A percentile compares a stretch with the other conserved stretches of the same genome.
These are phyloP conservation scores for Lunularia cruciata DNA, from an alignment of 225 moss, liverwort and hornwort species.

Conservation along the genomic window DNA sequence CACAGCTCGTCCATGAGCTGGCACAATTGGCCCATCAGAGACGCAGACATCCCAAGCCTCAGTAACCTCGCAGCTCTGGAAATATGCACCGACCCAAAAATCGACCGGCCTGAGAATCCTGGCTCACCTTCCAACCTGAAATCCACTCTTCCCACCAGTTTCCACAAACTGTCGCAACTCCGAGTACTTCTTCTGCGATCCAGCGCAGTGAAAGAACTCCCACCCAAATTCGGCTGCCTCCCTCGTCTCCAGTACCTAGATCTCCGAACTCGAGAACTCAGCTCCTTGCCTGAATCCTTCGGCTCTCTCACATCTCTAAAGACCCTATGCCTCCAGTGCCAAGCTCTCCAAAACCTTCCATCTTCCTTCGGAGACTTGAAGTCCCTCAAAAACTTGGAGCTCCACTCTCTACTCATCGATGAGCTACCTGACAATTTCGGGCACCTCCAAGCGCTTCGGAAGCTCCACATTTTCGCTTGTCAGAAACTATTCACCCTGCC, in stretches of 20 bases:
- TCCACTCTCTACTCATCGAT: slow-evolving; percentile 4
- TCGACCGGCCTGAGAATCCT: background rate
- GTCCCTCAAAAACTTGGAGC: slow-evolving; percentile 1
- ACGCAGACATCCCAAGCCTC: slow-evolving; percentile 19
- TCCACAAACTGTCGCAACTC: slow-evolving; percentile 22
- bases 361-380: background rate
- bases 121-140: background rate
- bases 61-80: slow-evolving; percentile 20
- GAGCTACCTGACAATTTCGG: slow-evolving; percentile 23
- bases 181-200: slow-evolving; percentile 20
- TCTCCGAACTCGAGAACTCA: slow-evolving; percentile 14
- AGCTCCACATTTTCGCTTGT: slow-evolving; percentile 19
- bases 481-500: slow-evolving; percentile 19
- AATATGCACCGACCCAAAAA: slow-evolving; percentile 21
- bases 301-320: slow-evolving; percentile 10
- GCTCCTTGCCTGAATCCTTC: slow-evolving; percentile 13
- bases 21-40: slow-evolving; percentile 27
- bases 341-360: slow-evolving; percentile 6
- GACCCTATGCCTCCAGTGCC: slow-evolving; percentile 23
- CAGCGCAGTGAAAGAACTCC: slow-evolving; percentile 19
- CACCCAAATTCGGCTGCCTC: slow-evolving; percentile 19
- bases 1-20: slow-evolving; percentile 20
- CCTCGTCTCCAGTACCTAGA: slow-evolving; percentile 24
- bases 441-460: background rate
- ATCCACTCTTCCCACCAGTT: slow-evolving; percentile 6